phyloP scores from a whole-genome alignment of 2,329 filamentous ascomycete species.

The Fusarium sp. region DNA sequence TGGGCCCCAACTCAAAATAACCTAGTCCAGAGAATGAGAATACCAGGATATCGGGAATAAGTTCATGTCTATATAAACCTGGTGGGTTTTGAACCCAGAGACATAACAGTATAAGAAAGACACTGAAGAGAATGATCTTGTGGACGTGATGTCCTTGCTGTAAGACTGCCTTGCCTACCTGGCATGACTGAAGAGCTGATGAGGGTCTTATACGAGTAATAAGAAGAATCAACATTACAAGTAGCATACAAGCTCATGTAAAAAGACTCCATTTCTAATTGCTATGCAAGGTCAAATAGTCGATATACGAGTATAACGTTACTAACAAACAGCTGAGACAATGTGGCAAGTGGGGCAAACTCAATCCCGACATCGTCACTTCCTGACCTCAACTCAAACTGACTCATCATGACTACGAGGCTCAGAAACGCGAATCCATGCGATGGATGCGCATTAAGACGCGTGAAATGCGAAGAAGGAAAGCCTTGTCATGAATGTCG shows the following conservation, averaged over 20 bases:
- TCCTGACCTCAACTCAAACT: not conserved
- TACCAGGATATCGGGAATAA: not conserved
- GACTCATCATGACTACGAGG: conserved; percentile 21
- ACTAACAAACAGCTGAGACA: not conserved
- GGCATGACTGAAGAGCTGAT: not conserved
- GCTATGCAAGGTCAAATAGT: not conserved
- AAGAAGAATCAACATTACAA: not conserved
- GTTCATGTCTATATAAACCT: not conserved
- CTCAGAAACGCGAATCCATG: conserved; percentile 35
- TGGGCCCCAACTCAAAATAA: not conserved
- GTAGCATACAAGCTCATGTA: not conserved
- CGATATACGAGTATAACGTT: not conserved
- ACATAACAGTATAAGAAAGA: too few relatives aligned
- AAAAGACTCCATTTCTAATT: not conserved
- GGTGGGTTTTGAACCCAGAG: not conserved
- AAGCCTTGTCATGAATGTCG: conserved; percentile 34
- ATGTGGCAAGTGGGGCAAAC: conserved; percentile 30
- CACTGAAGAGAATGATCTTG: not conserved
- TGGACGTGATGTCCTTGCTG: not conserved
- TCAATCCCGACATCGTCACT: conserved; percentile 15
- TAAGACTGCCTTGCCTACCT: not conserved
- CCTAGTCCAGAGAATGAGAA: not conserved
- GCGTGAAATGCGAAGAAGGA: conserved; percentile 35
- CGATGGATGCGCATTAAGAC: conserved; percentile 31
- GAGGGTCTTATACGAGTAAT: not conserved